Evolutionary conservation across 768 basidiomycete genomes (phyloP), one percentile per base, ranked within the genome.

Genomic region (Solioccasus polychromus): DNA sequence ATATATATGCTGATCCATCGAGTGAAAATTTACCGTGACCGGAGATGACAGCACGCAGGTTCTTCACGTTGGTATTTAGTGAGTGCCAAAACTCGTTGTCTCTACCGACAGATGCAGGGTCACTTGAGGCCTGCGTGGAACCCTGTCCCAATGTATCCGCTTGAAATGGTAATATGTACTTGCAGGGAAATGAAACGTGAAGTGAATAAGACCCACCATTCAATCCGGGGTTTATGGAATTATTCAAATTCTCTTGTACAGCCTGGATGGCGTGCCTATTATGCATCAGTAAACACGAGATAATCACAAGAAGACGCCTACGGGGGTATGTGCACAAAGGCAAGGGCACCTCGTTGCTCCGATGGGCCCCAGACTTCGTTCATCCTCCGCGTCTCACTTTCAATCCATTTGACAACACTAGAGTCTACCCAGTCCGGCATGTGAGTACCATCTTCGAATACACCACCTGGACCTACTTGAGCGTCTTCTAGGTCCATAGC

Each of bases 251-350:
- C 23, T 67, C 40, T 47, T 61, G 61, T 54, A 72, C 64, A 8
- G 42, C 56, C 48, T 69, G 66, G n/a, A 74, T 63, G 6, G 55
- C 55, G 39, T 57, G 46, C 25, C 52, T 50, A 22, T 34, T 25
- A 5, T 19, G n/a, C 5, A 32, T 54, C 30, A 42, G 29, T 29
- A 40, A 34, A 34, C 4, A 18, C 4, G 25, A 19, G 17, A 10
- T 39, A n/a, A 31, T 10, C 7, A 9, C n/a, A 35, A 47, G 22
- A 23, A 35, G 24, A 19, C 14, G 66, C 80, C 25, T 54, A 83
- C 82, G 83, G 83, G 22, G 85, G 85, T 42, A 88, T 87, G 57
- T 88, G 85, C 26, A 87, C 83, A 55, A 87, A 88, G 0, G 78
- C 85, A 6, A 88, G 55, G 3, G 82, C 78, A 32, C 75, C 79